Evolutionary conservation across 345 rosid genomes (phyloP), one percentile per base, ranked within the genome.

Genomic region (Dipteronia dyeriana): DNA sequence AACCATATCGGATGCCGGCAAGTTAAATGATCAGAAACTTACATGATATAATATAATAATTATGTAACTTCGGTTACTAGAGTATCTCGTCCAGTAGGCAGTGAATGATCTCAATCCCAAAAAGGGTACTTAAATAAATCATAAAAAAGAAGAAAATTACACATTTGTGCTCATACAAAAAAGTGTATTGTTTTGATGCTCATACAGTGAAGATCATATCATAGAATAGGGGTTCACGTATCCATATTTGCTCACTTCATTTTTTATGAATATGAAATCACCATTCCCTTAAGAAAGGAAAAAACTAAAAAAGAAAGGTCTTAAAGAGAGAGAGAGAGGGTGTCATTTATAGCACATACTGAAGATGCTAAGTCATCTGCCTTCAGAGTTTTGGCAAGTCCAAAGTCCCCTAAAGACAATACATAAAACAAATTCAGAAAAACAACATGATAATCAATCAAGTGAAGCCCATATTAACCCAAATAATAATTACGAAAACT

Each of bases 331-430:
- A 61, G 43, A 68, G 53, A 47, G 76, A 69, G 12, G 56, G 39
- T 45, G 9, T 41, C 68, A 56, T 41, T 57, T 26, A 67, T 11
- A 73, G 71, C 66, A 86, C 92, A 67, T 86, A 96, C 99, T 73
- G 97, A 96, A 68, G 99, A 96, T 80, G 98, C 95, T 88, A 96
- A 79, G 85, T 96, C 99, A 80, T 96, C 97, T 19, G 95, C 97
- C 84, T 96, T 93, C 80, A 96, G 67, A 70, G 97, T 96, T 86
- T 93, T 96, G 20, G 99, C 99, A 75, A 96, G 95, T 13, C 99
- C 99, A 84, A 96, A 96, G 85, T 96, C 99, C 82, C 99, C 99
- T 93, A 76, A 26, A 87, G 57, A 74, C 69, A 86, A 72, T 12
- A 20, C 53, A 80, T 70, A 70, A 34, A 78, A 71, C 38, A 84